Evolutionary conservation across 2,329 filamentous ascomycete genomes (phyloP).

Genomic region (Cryphonectria nitschkei): DNA sequence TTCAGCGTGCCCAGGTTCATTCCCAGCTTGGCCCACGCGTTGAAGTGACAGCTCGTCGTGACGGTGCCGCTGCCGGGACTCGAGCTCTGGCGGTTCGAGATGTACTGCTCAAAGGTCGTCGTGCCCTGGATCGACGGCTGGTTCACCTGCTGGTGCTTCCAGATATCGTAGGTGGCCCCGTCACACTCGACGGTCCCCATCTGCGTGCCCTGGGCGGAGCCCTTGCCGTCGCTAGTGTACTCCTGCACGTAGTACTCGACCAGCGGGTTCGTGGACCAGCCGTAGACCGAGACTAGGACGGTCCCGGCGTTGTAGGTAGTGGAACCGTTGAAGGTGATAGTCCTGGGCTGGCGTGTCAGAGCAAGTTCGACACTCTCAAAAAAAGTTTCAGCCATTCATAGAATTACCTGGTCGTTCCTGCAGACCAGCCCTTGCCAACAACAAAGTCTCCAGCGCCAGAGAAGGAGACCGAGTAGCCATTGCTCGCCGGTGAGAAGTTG

Average conservation of each 20-base stretch:
- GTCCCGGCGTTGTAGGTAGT: slow-evolving; percentile 34
- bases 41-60: slow-evolving; percentile 54
- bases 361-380: not conserved
- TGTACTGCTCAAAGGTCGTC: slow-evolving; percentile 54
- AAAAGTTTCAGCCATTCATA: not conserved
- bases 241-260: slow-evolving; percentile 46
- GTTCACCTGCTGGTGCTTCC: slow-evolving; percentile 43
- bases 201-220: slow-evolving; percentile 37
- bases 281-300: slow-evolving; percentile 42
- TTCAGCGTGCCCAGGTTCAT: slow-evolving; percentile 51
- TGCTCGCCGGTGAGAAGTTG: slow-evolving; percentile 35
- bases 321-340: slow-evolving; percentile 37
- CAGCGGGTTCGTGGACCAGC: slow-evolving; percentile 43
- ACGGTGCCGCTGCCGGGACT: slow-evolving; percentile 51
- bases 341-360: slow-evolving; percentile 29
- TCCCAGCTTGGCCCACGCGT: slow-evolving; percentile 52
- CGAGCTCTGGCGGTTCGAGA: slow-evolving; percentile 50
- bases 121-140: slow-evolving; percentile 52
- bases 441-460: slow-evolving; percentile 55
- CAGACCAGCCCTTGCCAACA: slow-evolving; percentile 62
- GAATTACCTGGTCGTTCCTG: slow-evolving; percentile 52
- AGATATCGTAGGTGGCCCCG: slow-evolving; percentile 42
- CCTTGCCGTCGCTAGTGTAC: slow-evolving; percentile 38
- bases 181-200: slow-evolving; percentile 40
- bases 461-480: slow-evolving; percentile 49